phyloP scores from a whole-genome alignment of 768 basidiomycete species.

The Calocera viscosa region DNA sequence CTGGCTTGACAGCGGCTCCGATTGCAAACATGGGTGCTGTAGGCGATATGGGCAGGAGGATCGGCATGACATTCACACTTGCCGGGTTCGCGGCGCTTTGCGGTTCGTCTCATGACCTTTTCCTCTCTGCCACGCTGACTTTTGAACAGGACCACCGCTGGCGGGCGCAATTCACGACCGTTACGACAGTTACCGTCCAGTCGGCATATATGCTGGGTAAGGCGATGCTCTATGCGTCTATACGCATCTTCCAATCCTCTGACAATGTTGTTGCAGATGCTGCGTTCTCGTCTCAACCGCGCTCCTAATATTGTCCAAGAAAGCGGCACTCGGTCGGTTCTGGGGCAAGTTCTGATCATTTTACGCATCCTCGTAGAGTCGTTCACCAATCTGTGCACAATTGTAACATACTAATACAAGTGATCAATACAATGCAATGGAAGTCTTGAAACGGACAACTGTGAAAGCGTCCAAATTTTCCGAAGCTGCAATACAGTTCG shows the following conservation, averaged over 20 bases:
- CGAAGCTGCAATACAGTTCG: too few relatives aligned
- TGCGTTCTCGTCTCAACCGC: background rate
- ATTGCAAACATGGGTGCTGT: conserved; percentile 12
- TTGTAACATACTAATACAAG: too few relatives aligned
- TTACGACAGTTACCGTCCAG: conserved; percentile 41
- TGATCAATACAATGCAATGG: too few relatives aligned
- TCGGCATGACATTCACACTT: conserved; percentile 17
- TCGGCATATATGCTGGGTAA: conserved; percentile 44
- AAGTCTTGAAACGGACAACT: too few relatives aligned
- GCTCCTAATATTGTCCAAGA: background rate
- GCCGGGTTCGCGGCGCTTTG: conserved; percentile 39
- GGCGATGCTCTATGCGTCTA: background rate
- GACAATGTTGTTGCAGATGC: background rate
- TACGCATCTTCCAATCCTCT: background rate
- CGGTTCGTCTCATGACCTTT: conserved; percentile 25
- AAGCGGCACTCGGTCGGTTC: background rate
- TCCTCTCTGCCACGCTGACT: background rate
- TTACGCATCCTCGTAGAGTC: too few relatives aligned
- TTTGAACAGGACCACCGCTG: conserved; percentile 39
- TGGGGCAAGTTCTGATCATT: conserved; percentile 3
- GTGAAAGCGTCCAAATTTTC: too few relatives aligned
- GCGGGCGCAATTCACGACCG: conserved; percentile 52
- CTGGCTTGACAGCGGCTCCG: conserved; percentile 13
- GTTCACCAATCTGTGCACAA: too few relatives aligned
- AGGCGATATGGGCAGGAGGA: conserved; percentile 17